Percentiles rank a stretch among this genome's conserved stretches.
These are phyloP conservation scores for Lizanozyma gosingica DNA, from an alignment of 1,139 yeast species.

Conservation along the genomic window DNA sequence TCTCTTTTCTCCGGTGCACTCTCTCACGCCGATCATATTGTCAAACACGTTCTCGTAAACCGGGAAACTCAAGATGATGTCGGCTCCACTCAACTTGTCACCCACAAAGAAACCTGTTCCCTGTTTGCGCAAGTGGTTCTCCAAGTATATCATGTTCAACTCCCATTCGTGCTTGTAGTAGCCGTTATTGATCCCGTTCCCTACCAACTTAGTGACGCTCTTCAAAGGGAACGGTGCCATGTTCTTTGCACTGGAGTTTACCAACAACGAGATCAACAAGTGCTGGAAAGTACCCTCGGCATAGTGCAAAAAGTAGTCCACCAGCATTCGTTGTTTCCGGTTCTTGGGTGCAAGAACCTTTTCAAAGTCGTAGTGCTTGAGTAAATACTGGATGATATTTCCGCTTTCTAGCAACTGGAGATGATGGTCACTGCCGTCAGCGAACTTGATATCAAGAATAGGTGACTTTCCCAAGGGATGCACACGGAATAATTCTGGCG, in stretches of 20 bases:
- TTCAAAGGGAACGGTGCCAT: constrained; percentile 42
- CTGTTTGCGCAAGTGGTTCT: constrained; percentile 26
- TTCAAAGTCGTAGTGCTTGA: constrained; percentile 30
- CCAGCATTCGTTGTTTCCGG: constrained; percentile 26
- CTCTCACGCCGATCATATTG: constrained; percentile 27
- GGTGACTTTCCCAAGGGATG: constrained; percentile 57
- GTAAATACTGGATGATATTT: constrained; percentile 34
- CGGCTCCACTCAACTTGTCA: constrained; percentile 49
- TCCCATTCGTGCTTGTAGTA: constrained; percentile 36
- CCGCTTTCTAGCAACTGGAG: constrained; percentile 40
- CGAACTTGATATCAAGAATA: constrained; percentile 36
- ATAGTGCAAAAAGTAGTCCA: constrained; percentile 45
- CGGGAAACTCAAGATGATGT: constrained; percentile 43
- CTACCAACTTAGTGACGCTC: constrained; percentile 27
- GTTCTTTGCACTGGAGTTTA: constrained; percentile 28
- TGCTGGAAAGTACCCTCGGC: constrained; percentile 53
- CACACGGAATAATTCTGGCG: constrained; percentile 35
- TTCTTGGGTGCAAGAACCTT: constrained; percentile 22
- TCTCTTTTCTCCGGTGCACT: constrained; percentile 25
- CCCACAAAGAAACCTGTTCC: constrained; percentile 47
- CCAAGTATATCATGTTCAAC: constrained; percentile 33
- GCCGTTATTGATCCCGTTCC: constrained; percentile 34
- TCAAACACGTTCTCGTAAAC: constrained; percentile 31
- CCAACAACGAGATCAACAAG: constrained; percentile 29
- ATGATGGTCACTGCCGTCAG: constrained; percentile 30